Conservation (phyloP, 768 basidiomycete genomes). For the Mycena vitilis region DNA sequence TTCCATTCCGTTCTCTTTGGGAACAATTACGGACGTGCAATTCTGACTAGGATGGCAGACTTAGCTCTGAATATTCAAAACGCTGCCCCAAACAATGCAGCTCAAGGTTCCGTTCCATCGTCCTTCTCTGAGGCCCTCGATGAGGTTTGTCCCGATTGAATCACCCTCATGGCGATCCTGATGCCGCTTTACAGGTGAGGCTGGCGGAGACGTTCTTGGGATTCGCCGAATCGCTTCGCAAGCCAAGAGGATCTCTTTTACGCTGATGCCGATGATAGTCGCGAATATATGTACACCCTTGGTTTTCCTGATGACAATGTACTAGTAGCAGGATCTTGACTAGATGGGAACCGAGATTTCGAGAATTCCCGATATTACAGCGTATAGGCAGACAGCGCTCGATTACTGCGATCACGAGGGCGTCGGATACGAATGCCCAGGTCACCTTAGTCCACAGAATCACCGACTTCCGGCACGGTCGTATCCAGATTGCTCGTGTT, state of each 20-base stretch:
- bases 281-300: background rate
- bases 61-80: slow-evolving; percentile 63
- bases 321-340: too few species aligned
- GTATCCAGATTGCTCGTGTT: slow-evolving; percentile 5
- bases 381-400: too few species aligned
- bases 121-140: slow-evolving; percentile 64
- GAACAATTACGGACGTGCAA: slow-evolving; percentile 34
- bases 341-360: too few species aligned
- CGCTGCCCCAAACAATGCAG: slow-evolving; percentile 50
- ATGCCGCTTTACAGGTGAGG: slow-evolving; percentile 51
- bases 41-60: slow-evolving; percentile 61
- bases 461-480: background rate
- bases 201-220: slow-evolving; percentile 69
- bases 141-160: slow-evolving; percentile 51
- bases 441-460: too few species aligned
- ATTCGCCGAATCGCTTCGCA: slow-evolving; percentile 68
- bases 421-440: too few species aligned
- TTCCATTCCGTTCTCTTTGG: slow-evolving; percentile 74
- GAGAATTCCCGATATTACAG: too few species aligned
- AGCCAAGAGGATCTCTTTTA: slow-evolving; percentile 64
- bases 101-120: slow-evolving; percentile 47
- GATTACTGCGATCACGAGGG: too few species aligned
- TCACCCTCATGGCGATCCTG: background rate
- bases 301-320: too few species aligned
- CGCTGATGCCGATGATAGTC: slow-evolving; percentile 32